These are phyloP conservation scores for Pestalotiopsis sp. DNA, from an alignment of 2,329 filamentous ascomycete genomes.

Conservation along the genomic window DNA sequence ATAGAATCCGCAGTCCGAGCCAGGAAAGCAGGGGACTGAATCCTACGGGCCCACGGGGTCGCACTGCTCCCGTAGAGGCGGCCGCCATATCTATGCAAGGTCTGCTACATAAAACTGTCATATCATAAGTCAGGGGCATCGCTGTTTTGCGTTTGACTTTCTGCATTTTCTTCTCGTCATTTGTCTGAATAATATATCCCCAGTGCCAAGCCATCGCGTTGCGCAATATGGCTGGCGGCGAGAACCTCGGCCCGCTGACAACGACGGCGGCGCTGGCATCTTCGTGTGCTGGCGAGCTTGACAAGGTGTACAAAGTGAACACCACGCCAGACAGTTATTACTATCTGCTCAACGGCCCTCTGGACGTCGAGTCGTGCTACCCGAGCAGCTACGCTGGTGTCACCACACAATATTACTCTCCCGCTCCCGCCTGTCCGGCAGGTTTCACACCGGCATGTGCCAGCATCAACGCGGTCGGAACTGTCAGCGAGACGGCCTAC, in stretches of 20 bases:
- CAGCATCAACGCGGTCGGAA: slow-evolving; percentile 3
- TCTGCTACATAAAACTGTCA: background rate
- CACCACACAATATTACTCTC: slow-evolving; percentile 21
- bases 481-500: slow-evolving; percentile 18
- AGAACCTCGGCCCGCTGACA: slow-evolving; percentile 1
- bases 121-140: background rate
- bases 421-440: slow-evolving; percentile 19
- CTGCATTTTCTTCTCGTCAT: background rate
- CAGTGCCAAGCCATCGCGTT: background rate
- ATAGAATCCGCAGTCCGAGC: background rate
- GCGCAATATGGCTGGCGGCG: background rate
- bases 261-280: background rate
- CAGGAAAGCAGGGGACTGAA: background rate
- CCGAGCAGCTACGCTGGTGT: slow-evolving; percentile 20
- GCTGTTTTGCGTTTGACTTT: background rate
- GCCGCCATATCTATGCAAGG: background rate
- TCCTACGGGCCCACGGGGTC: background rate
- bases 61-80: background rate
- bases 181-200: background rate
- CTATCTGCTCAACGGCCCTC: slow-evolving; percentile 20
- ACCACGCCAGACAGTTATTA: slow-evolving; percentile 6
- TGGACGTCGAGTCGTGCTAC: slow-evolving; percentile 20
- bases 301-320: slow-evolving; percentile 1
- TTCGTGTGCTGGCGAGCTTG: background rate
- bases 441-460: slow-evolving; percentile 23